Evolutionary conservation across 1,284 basidiomycete genomes (phyloP), one percentile per base, ranked within the genome.

Genomic region (Coriolopsis trogii): DNA sequence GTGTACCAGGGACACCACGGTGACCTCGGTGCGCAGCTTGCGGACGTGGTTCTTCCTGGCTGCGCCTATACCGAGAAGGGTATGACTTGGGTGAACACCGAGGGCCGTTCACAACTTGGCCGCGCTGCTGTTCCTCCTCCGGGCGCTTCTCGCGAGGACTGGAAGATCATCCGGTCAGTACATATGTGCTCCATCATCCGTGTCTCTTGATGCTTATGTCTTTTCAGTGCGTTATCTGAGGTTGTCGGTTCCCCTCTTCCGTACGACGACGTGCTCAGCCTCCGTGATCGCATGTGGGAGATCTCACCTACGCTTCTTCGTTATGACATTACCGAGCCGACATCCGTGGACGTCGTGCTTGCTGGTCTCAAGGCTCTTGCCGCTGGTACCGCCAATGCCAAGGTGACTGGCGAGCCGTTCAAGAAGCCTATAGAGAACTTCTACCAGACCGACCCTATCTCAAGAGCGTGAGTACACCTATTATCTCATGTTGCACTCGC

Each of bases 1-100:
- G 96, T 99, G 13, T 99, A 99, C 75, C 97, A 99, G 71, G 97
- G 97, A 39, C 96, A 98, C 73, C 96, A 99, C 69, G 97, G 97
- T 69, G 97, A 99, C 70, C 80, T 94, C 37, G 96, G 97, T 44
- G 97, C 97, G 3, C 93, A 95, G 67, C 88, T 95, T 45, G 97
- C 97, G 16, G 96, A 99, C 69, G 95, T 99, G 53, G 93, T 92
- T 70, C 75, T 99, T 36, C 97, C 97, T 37, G 94, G 85, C 23
- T 83, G 91, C 21, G 96, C 96, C 2, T 98, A 98, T 77, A 99
- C 96, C 2, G 97, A 99, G 75, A 99, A 99, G 77, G 80, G 84
- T 10, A 81, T 83, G 44, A 98, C 95, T 2, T 99, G 94, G 92
- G 85, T 99, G 55, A 99, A 99, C 78, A 96, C 95, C 0, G 97